Evolutionary conservation across 1,284 basidiomycete genomes (phyloP).

Genomic region (Nidula niveotomentosa): DNA sequence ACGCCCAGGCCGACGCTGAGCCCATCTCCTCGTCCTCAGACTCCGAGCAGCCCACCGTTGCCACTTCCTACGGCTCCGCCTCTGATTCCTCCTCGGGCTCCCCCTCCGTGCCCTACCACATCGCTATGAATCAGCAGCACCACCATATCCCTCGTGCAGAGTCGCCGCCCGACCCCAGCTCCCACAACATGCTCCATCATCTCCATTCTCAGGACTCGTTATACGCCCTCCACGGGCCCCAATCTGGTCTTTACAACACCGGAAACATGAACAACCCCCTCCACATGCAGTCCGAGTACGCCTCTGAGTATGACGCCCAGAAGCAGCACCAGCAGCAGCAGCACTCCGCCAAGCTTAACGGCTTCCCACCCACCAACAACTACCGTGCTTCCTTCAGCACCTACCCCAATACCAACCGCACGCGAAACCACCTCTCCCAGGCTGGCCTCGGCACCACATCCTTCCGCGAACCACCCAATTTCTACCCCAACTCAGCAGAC

Average conservation of each 20-base stretch:
- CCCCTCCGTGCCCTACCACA: constrained; percentile 53
- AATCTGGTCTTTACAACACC: constrained; percentile 29
- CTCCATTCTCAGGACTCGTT: constrained; percentile 29
- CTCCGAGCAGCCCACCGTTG: constrained; percentile 45
- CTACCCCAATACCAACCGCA: constrained; percentile 35
- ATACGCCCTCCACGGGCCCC: constrained; percentile 21
- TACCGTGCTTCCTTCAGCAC: constrained; percentile 32
- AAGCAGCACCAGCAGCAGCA: constrained; percentile 44
- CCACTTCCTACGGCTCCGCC: constrained; percentile 43
- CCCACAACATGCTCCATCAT: constrained; percentile 29
- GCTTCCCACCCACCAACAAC: constrained; percentile 27
- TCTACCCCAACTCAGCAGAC: constrained; percentile 22
- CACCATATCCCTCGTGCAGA: constrained; percentile 42
- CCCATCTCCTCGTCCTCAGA: constrained; percentile 50
- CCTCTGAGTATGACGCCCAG: constrained; percentile 29
- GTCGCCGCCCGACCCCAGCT: constrained; percentile 37
- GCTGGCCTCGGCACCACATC: constrained; percentile 18
- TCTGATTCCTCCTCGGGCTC: constrained; percentile 54
- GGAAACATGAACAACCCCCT: constrained; percentile 27
- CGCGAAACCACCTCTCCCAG: constrained; percentile 30
- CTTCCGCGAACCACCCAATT: constrained; percentile 25
- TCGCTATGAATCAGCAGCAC: constrained; percentile 44
- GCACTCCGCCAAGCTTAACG: constrained; percentile 37
- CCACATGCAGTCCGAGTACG: constrained; percentile 31
- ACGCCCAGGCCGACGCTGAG: constrained; percentile 79